Base-by-base conservation (phyloP, 139 green algal species). In the Micractinium conductrix region DNA sequence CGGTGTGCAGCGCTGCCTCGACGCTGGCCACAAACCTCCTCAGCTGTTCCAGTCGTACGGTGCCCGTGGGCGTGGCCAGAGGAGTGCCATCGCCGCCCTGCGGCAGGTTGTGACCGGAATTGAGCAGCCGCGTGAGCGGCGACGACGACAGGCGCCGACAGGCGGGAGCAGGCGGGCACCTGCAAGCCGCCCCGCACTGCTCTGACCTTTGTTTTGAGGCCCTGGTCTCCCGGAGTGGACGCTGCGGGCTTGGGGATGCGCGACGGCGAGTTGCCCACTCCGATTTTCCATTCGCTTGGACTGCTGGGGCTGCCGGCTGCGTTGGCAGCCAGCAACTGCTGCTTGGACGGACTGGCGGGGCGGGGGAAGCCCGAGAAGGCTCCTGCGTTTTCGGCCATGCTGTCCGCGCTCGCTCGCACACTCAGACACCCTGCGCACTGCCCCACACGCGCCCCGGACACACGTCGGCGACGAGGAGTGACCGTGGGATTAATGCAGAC, bases 61-160 rank as follows among this genome's bases (percentile, higher is more conserved):
- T n/a, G n/a, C n/a, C n/a, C n/a, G n/a, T 80, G 2, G 82, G 82
- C 19, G 82, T 86, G 70, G 82, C 50, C 71, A 72, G 4, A 2
- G 83, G 83, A 0, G 81, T 71, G 48, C 22, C 43, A 62, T 69
- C 69, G 1, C 79, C 43, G n/a, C 17, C 33, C 81, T 86, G 81
- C 44, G 50, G 6, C 53, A 58, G 38, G 65, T 68, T 10, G 60
- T 26, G 26, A 37, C 60, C n/a, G 19, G 10, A 1, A 22, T 1
- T 42, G n/a, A 12, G 26, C 55, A 17, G 55, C 28, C 7, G 7
- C 4, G 28, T 44, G 63, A 9, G 44, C 17, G 38, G 38, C 30
- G 60, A 14, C 60, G 78, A 30, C 30, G 65, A 62, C 60, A 83
- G 78, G 35, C 14, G 33, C 9, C 28, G 62, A 53, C 76, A 82